Conservation (phyloP, 352 stramenopile species). For the Phytophthora fragariaefolia region DNA sequence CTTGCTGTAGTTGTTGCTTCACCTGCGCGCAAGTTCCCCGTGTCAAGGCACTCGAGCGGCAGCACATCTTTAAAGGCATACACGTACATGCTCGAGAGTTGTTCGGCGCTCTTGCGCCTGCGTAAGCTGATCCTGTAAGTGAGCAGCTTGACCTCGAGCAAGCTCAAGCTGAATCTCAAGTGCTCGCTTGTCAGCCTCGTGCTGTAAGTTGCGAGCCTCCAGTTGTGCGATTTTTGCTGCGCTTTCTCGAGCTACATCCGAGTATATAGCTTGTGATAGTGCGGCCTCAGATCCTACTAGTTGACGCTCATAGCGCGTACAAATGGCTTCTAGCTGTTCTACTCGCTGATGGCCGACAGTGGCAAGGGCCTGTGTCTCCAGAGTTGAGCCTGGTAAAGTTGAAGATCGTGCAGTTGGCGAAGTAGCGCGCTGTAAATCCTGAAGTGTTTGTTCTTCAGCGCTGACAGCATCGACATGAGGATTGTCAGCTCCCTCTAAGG, state of each 20-base stretch:
- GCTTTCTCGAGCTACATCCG: constrained; percentile 42
- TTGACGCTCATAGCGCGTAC: constrained; percentile 54
- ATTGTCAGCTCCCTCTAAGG: constrained; percentile 7
- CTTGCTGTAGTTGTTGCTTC: constrained; percentile 35
- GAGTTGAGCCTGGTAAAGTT: constrained; percentile 3
- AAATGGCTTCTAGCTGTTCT: constrained; percentile 51
- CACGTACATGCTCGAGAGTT: constrained; percentile 32
- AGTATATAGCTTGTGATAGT: constrained; percentile 57
- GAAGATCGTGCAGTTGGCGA: constrained; percentile 11
- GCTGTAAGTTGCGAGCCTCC: constrained; percentile 39
- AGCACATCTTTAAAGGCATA: neutral
- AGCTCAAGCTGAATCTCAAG: constrained; percentile 32
- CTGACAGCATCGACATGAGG: constrained; percentile 20
- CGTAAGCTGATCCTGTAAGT: constrained; percentile 35
- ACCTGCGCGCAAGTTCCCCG: constrained; percentile 16
- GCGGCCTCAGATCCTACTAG: constrained; percentile 56
- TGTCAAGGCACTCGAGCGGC: constrained; percentile 2
- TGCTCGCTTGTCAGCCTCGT: constrained; percentile 45
- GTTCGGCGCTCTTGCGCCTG: constrained; percentile 33
- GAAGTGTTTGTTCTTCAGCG: constrained; percentile 55
- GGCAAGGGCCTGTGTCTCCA: constrained; percentile 53
- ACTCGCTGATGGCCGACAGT: constrained; percentile 49
- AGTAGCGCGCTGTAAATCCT: constrained; percentile 52
- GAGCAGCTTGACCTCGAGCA: constrained; percentile 15
- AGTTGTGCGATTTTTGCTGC: constrained; percentile 45